Conservation (phyloP, 2,329 filamentous ascomycete species). For the Ascochyta clinopodiicola region DNA sequence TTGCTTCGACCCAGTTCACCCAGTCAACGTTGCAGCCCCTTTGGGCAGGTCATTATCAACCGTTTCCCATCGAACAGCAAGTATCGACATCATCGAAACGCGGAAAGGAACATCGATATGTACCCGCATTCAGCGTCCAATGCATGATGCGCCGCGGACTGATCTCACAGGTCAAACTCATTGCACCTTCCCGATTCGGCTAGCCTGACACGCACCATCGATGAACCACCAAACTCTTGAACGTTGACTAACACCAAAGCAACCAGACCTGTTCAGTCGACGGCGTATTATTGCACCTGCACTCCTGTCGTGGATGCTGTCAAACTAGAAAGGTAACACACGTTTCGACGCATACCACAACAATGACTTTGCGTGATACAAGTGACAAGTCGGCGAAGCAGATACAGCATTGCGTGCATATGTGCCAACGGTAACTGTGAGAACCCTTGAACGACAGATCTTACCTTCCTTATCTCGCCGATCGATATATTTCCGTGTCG, state of each 20-base stretch:
- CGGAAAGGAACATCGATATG: constrained; percentile 21
- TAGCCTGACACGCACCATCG: constrained; percentile 11
- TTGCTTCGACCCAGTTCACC: constrained; percentile 1
- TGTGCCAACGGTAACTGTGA: constrained; percentile 3
- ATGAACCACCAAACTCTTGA: constrained; percentile 9
- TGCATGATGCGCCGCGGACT: constrained; percentile 18
- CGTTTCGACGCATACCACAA: constrained; percentile 15
- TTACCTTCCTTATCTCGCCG: constrained; percentile 23
- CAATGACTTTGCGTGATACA: constrained; percentile 3
- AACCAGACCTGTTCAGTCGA: neutral
- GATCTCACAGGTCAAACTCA: constrained; percentile 4
- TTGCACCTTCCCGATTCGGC: constrained; percentile 29
- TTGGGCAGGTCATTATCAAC: constrained; percentile 23
- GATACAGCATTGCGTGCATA: constrained; percentile 3
- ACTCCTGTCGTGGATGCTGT: neutral
- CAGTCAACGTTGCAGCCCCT: constrained; percentile 4
- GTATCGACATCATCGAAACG: constrained; percentile 30
- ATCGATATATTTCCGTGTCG: constrained; percentile 21
- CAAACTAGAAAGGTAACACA: neutral
- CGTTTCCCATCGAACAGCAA: neutral
- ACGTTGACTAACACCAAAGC: constrained; percentile 1
- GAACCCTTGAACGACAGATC: constrained; percentile 1
- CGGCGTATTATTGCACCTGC: neutral
- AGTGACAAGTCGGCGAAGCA: constrained; percentile 4
- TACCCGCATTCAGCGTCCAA: constrained; percentile 18